Evolutionary conservation across 2,329 filamentous ascomycete genomes (phyloP), one percentile per base, ranked within the genome.

Genomic region (Neofusicoccum laricinum): DNA sequence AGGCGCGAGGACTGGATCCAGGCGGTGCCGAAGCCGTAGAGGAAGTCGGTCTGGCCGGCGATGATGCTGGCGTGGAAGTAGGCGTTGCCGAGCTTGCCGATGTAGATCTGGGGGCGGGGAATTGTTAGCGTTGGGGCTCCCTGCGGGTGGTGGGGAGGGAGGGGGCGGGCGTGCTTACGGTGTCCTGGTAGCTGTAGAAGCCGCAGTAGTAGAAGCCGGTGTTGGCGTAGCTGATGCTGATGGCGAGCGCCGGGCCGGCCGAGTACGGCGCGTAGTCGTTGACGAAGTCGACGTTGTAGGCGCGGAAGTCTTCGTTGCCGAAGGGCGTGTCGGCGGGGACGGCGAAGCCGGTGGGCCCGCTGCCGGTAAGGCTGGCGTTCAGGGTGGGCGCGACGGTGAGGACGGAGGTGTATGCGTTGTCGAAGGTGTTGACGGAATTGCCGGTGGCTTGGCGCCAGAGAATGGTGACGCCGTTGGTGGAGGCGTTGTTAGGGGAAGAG

Each of bases 111-210:
- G 4, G 10, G 36, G 36, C 7, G 36, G 10, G 1, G 36, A 8
- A 8, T 38, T 38, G 36, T 38, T 3, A 30, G 11, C 3, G 11
- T 15, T 32, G 19, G 21, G 25, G 50, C 30, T 21, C 7, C 3
- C 10, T 4, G 4, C 8, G 2, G 32, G 32, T 38, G 15, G 34
- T 34, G 7, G 32, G 61, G n/a, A n/a, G 17, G 7, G 19, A 64
- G 30, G 12, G 32, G 8, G 30, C 1, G 48, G 10, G 32, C 4
- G 4, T 8, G n/a, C 78, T 63, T 65, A 83, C 85, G 7, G 88
- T 90, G 67, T 90, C 88, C 74, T 90, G 88, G 69, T 87, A 90
- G 65, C 84, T 87, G 70, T 88, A 87, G 69, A 90, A 85, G 0
- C 87, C 85, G 51, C 85, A 87, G 51, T 84, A 84, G 71, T 90